These are phyloP conservation scores for Scedosporium minutisporum DNA, from an alignment of 2,329 filamentous ascomycete species.

Conservation along the genomic window DNA sequence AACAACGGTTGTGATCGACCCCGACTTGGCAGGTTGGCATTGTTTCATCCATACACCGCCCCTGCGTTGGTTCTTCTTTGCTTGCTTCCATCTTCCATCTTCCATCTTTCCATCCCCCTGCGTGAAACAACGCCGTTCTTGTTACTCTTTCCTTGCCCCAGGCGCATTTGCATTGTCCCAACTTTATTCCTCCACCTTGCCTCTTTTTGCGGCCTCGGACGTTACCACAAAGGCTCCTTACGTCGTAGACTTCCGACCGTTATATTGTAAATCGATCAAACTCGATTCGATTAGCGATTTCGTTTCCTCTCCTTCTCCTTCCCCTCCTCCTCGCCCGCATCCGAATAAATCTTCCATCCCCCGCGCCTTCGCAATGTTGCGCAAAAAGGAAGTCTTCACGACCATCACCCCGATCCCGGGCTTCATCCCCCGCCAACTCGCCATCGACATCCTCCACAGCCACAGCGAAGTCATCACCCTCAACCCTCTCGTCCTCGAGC, in stretches of 20 bases:
- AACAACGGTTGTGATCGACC: neutral
- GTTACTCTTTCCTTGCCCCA: too few species aligned
- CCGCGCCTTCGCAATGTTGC: conserved; percentile 32
- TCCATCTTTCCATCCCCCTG: neutral
- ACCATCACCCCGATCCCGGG: conserved; percentile 60
- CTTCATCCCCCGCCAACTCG: conserved; percentile 62
- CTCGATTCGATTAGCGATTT: too few species aligned
- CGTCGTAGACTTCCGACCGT: too few species aligned
- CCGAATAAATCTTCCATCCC: neutral
- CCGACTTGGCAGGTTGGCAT: neutral
- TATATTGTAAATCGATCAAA: too few species aligned
- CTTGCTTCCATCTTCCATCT: neutral
- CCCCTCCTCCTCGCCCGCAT: neutral
- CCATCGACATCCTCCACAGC: conserved; percentile 62
- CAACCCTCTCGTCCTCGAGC: conserved; percentile 56
- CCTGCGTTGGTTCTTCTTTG: neutral
- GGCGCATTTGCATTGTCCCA: too few species aligned
- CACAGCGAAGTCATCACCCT: conserved; percentile 63
- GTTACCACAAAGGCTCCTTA: too few species aligned
- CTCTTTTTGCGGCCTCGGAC: too few species aligned
- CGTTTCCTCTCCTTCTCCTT: neutral
- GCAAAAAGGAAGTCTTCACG: conserved; percentile 57
- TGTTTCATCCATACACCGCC: neutral
- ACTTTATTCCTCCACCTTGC: too few species aligned
- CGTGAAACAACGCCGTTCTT: neutral